Evolutionary conservation across 2,329 filamentous ascomycete genomes (phyloP), one percentile per base, ranked within the genome.

Genomic region (Elsinoe fawcettii): DNA sequence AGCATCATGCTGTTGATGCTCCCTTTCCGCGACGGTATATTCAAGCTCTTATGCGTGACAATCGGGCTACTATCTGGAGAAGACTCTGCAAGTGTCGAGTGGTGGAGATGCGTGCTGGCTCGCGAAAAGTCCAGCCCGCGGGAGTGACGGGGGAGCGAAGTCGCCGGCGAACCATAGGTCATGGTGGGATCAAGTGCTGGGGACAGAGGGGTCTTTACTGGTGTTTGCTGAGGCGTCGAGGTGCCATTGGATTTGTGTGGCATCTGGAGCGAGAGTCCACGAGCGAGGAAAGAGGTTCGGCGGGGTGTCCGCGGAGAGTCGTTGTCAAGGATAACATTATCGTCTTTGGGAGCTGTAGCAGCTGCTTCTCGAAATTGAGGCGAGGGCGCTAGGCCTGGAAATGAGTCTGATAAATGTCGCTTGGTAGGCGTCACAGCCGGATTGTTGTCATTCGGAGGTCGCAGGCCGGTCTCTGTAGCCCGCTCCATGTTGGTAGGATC

Each of bases 81-180:
- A 0, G 88, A 87, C 64, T 96, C 89, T 57, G 92, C 91, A 7
- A 97, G 80, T 0, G 88, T 97, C 14, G 92, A 96, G 71, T 97
- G 93, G 73, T 97, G 93, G 20, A 99, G 78, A 68, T 91, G 95
- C 9, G 92, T 96, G 61, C 90, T 93, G 9, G 91, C 91, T 63
- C 92, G 82, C 39, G 92, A 92, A 71, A 96, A 97, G 73, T 97
- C 92, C 60, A 96, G 78, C 43, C 92, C 92, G 57, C 92, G 83
- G 27, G 91, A 96, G 60, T 91, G 85, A 62, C 92, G 84, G 16
- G 92, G 92, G 6, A 97, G 80, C 47, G 95, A 87, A 56, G 91
- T 95, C 23, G 88, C 86, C 1, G 91, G 90, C 1, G 90, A 92
- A 41, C 87, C 87, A 74, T 95, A 96, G 49, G 85, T 89, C 63